Conservation (phyloP, 2,329 filamentous ascomycete species). For the Pestalotiopsis sp. region DNA sequence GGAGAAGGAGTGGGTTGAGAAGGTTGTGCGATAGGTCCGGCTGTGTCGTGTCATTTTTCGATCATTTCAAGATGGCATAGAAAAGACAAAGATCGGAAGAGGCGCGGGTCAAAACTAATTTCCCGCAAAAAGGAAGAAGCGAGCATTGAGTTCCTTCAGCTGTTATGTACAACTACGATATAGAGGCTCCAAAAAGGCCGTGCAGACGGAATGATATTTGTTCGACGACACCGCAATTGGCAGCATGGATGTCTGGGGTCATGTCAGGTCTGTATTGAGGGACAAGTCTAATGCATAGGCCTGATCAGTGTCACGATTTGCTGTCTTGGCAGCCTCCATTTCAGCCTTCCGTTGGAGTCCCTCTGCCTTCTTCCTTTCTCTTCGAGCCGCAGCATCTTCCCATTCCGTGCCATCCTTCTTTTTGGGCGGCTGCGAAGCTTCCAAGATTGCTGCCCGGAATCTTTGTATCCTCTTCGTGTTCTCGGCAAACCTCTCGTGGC, state of each 20-base stretch:
- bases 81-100: not conserved
- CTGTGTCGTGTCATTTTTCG: too few relatives aligned
- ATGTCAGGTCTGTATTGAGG: conserved; percentile 25
- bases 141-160: conserved; percentile 1
- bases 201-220: conserved; percentile 22
- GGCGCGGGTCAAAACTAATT: not conserved
- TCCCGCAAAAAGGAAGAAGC: not conserved
- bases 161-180: conserved; percentile 30
- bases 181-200: conserved; percentile 26
- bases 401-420: conserved; percentile 43
- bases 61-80: not conserved
- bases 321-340: conserved; percentile 25
- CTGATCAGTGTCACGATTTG: conserved; percentile 16
- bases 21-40: conserved; percentile 53
- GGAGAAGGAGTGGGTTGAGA: conserved; percentile 86
- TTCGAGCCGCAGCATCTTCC: conserved; percentile 54
- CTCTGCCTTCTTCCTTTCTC: conserved; percentile 57
- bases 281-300: conserved; percentile 18
- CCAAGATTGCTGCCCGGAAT: conserved; percentile 55
- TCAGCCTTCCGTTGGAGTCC: conserved; percentile 55
- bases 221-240: not conserved
- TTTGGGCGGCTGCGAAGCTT: conserved; percentile 27
- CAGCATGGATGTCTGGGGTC: conserved; percentile 4
- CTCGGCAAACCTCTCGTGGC: conserved; percentile 72
- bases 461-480: conserved; percentile 68